Evolutionary conservation across 1,284 basidiomycete species (phyloP), one percentile per base, ranked within the genome.

Genomic region (Prillingera fragicola): DNA sequence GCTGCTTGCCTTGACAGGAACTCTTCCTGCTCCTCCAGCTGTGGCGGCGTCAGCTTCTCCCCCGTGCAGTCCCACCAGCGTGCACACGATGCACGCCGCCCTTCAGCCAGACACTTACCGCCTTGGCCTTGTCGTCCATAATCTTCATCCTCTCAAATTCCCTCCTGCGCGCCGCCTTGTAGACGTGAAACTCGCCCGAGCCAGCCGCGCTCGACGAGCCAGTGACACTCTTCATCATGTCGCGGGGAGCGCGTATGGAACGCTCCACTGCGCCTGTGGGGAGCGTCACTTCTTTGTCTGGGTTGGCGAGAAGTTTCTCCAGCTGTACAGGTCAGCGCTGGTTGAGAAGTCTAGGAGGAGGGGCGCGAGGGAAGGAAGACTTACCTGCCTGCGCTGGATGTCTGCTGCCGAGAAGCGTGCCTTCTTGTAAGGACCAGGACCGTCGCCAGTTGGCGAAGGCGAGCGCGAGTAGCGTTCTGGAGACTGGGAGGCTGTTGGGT

Each of bases 151-250:
- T 76, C 69, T 99, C 95, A 60, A 94, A 97, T 73, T 99, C 95
- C 62, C 92, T 78, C 62, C 94, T 77, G 52, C 95, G 75, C 54
- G 84, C 82, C 33, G 95, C 91, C 70, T 98, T 98, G 76, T 98
- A 99, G 4, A 99, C 95, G 65, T 99, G 95, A 60, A 95, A 95
- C 70, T 95, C 91, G 38, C 90, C 90, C 54, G 85, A 90, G 36
- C 91, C 91, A 14, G 91, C 70, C 35, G 74, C 91, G 2, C 89
- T 87, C 69, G 85, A 87, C 8, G 86, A 90, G 1, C 91, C 91
- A 67, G 92, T 87, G 3, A 96, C 90, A 57, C 94, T 97, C 78
- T 95, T 96, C 85, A 98, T 94, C 85, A 94, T 94, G 70, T 96
- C 92, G 22, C 87, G 76, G 27, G 94, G 76, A 0, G 76, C 77